phyloP scores from a whole-genome alignment of 441 rosid genomes.

The Gossypium trilobum region DNA sequence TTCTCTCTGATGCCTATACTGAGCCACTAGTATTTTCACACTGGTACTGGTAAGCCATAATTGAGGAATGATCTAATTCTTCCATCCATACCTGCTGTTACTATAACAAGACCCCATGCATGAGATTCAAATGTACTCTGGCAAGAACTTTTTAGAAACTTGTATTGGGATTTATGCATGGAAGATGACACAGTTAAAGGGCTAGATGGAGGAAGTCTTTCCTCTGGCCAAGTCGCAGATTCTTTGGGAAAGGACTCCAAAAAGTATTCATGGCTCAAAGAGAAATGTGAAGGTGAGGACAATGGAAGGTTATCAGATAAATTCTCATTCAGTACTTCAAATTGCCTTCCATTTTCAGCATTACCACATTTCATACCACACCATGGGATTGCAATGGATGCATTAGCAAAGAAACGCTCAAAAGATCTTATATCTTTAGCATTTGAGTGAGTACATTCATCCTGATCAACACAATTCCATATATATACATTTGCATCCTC shows the following conservation, averaged over 20 bases:
- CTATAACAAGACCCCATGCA: slow-evolving; percentile 89
- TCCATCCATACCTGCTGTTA: slow-evolving; percentile 94
- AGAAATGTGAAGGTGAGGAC: slow-evolving; percentile 38
- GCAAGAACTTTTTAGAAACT: slow-evolving; percentile 54
- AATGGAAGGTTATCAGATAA: slow-evolving; percentile 26
- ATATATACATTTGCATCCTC: slow-evolving; percentile 72
- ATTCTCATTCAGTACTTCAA: slow-evolving; percentile 18
- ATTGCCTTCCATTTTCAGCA: slow-evolving; percentile 23
- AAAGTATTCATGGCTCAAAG: slow-evolving; percentile 45
- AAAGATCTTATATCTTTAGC: slow-evolving; percentile 46
- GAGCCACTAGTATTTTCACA: slow-evolving; percentile 27
- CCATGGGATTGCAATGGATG: slow-evolving; percentile 80
- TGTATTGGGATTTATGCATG: slow-evolving; percentile 52
- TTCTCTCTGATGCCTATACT: slow-evolving; percentile 13
- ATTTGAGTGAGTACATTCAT: slow-evolving; percentile 27
- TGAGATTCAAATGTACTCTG: slow-evolving; percentile 53
- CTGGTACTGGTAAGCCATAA: slow-evolving; percentile 71
- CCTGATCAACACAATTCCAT: slow-evolving; percentile 52
- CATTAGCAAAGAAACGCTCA: slow-evolving; percentile 71
- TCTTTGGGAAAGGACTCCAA: slow-evolving; percentile 69
- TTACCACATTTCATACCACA: slow-evolving; percentile 41
- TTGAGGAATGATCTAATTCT: slow-evolving; percentile 77
- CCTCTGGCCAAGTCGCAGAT: slow-evolving; percentile 97
- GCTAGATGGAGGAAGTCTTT: slow-evolving; percentile 57
- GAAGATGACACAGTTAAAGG: slow-evolving; percentile 32